Base-by-base conservation (phyloP, 2,329 filamentous ascomycete species). In the Penicillium polonicum region DNA sequence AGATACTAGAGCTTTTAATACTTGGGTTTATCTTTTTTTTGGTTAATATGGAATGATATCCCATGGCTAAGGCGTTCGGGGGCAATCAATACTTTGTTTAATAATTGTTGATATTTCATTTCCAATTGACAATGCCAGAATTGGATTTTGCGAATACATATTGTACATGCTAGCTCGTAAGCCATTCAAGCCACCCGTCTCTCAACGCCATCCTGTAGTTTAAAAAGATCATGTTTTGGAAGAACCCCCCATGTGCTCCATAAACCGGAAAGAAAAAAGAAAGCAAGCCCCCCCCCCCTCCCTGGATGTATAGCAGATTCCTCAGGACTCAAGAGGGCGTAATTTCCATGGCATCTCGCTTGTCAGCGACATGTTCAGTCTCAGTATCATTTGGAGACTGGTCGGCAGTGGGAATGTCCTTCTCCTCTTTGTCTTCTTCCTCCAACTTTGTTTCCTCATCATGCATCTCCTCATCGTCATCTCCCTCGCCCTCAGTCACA, bases 391-490 rank as follows among this genome's bases (percentile, higher is more conserved):
- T 57, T n/a, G 46, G 46, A 35, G 54, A 36, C 43, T 56, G 45
- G 19, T 56, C 52, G 9, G 42, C 42, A 33, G 29, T 38, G 23
- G 12, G 21, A 39, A 29, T 35, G 3, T 25, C 35, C 13, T 36
- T 52, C 21, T 38, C 43, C 6, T 57, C 50, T 38, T 43, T 44
- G 5, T 57, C 55, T 23, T 52, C 55, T 15, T 60, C 57, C 13
- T 48, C 53, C 13, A 56, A 35, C 41, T 46, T 60, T 12, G 51
- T 52, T 41, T 61, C 62, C 7, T 65, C 61, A 17, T 63, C 63
- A 35, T 59, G 61, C 48, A 58, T 60, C 25, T 65, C 60, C 10
- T 65, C 63, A 41, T 63, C 61, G 2, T 63, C 63, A 10, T 60
- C 55, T 1, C 33, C 57, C 7, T 55, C 62, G 12, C 54, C 59